Evolutionary conservation across 1,139 yeast genomes (phyloP).

Genomic region (Geotrichum aggregatum): DNA sequence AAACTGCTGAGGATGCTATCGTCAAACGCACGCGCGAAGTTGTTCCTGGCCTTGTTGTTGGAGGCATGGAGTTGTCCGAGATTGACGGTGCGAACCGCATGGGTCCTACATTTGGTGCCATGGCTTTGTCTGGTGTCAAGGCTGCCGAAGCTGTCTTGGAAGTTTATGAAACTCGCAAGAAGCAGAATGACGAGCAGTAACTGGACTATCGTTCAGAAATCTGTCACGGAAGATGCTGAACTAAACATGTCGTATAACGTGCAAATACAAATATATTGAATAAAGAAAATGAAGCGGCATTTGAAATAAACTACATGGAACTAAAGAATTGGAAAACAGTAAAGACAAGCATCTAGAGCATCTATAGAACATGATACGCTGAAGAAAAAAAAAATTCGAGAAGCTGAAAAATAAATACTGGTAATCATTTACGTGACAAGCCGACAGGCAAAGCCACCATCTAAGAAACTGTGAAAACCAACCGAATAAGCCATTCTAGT

Average conservation of each 20-base stretch:
- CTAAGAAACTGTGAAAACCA: no score
- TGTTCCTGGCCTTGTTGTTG: constrained; percentile 67
- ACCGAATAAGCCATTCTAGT: constrained; percentile 40
- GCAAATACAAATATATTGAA: neutral
- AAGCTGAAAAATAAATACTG: neutral
- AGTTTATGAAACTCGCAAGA: constrained; percentile 49
- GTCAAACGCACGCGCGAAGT: constrained; percentile 68
- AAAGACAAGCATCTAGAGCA: no score
- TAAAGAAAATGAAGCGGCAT: neutral
- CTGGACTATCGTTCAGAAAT: no score
- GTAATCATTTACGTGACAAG: no score
- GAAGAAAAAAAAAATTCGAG: neutral
- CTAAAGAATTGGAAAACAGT: no score
- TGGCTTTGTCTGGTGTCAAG: constrained; percentile 72
- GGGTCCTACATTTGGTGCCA: constrained; percentile 85
- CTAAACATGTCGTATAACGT: neutral
- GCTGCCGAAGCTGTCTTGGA: constrained; percentile 63
- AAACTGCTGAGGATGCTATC: constrained; percentile 70
- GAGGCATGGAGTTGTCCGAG: constrained; percentile 80
- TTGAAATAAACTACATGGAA: no score
- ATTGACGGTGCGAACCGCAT: constrained; percentile 73
- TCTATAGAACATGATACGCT: no score
- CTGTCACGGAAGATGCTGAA: neutral
- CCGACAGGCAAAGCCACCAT: no score
- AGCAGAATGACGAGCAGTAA: constrained; percentile 33